phyloP scores from a whole-genome alignment of 768 basidiomycete genomes.

The Tricholoma matsutake region DNA sequence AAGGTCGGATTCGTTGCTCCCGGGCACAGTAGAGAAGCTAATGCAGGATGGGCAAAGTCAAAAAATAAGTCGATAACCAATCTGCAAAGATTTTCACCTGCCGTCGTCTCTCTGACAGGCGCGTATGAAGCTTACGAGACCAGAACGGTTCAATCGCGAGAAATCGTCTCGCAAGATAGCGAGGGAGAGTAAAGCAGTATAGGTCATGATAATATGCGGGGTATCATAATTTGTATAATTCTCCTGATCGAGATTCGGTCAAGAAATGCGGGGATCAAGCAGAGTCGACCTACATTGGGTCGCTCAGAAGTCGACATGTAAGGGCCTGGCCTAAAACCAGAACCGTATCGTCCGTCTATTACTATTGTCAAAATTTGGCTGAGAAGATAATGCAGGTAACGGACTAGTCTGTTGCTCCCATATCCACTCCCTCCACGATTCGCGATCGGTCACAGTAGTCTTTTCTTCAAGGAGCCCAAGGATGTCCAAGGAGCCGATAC shows the following conservation, averaged over 20 bases:
- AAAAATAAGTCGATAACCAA: neutral
- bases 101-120: constrained; percentile 79
- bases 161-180: constrained; percentile 88
- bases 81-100: constrained; percentile 49
- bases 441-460: constrained; percentile 49
- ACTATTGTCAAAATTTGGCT: neutral
- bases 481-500: constrained; percentile 80
- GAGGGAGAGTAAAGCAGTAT: constrained; percentile 82
- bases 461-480: constrained; percentile 50
- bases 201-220: constrained; percentile 91
- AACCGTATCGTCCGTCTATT: constrained; percentile 54
- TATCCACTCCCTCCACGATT: constrained; percentile 77
- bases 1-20: constrained; percentile 70
- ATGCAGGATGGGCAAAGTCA: constrained; percentile 3
- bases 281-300: constrained; percentile 9
- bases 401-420: constrained; percentile 81
- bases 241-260: constrained; percentile 12
- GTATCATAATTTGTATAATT: constrained; percentile 53
- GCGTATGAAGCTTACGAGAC: constrained; percentile 63
- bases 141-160: constrained; percentile 60
- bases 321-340: constrained; percentile 73
- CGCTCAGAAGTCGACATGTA: constrained; percentile 48
- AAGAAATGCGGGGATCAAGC: neutral
- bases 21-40: constrained; percentile 74
- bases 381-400: constrained; percentile 10